Evolutionary conservation across 139 green algal species (phyloP), one percentile per base, ranked within the genome.

Genomic region (Zygnema circumcarinatum): DNA sequence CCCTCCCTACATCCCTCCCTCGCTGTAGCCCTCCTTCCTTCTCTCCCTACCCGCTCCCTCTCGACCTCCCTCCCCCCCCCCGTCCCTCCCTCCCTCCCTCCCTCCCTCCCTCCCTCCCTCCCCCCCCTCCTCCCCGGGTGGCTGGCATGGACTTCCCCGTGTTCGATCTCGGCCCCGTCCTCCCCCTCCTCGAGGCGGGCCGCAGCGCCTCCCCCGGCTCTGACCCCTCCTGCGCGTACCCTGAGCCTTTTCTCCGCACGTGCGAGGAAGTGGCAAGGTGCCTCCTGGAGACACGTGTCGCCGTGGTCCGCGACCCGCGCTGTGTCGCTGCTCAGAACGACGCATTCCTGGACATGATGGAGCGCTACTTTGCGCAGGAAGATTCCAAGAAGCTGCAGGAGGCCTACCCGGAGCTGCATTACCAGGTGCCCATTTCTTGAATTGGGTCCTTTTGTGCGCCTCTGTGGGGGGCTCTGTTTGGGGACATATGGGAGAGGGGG

Each of bases 311-410:
- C 1, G 96, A 98, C 87, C 94, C 93, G 0, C 92, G 96, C 0
- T 94, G 95, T 1, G 29, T 90, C 41, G 39, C 38, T 1, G 81
- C 67, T 0, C 90, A 96, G 67, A 97, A 95, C 52, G 90, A 95
- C 47, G 3, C 2, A 31, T 98, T 98, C 78, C 75, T 98, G 1
- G 91, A 96, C 85, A 91, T 95, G 80, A 93, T 98, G 93, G 96
- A 98, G 91, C 29, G 42, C 54, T 98, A 98, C 81, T 98, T 98
- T 73, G 82, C 2, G 7, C 93, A 94, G 82, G 40, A 87, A 0
- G 75, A 76, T 0, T 92, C 93, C 1, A 83, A 78, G 2, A 98
- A 97, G 83, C 53, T 93, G 83, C 69, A 16, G 21, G 95, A 98
- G 41, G 91, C 88, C 2, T 86, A 95, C 2, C 92, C 94, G 1